Evolutionary conservation across 306 rosid species (phyloP), one percentile per base, ranked within the genome.

Genomic region (Inga laurina): DNA sequence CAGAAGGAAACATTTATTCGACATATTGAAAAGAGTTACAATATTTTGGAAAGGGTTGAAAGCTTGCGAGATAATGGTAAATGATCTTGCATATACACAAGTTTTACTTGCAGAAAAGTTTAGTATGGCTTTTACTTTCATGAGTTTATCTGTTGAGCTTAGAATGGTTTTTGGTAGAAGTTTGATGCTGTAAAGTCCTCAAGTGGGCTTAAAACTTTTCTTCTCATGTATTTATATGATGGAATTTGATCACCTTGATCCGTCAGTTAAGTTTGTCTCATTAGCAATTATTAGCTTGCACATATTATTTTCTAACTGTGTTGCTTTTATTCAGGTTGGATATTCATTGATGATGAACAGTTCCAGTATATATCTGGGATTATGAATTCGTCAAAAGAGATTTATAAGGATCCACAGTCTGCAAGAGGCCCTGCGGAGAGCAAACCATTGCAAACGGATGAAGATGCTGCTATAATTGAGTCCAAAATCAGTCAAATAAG

Each of bases 401-500:
- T 51, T 51, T 48, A 51, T 59, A 90, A 86, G 83, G 86, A 79
- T 67, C 84, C 86, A 65, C 49, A 67, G 64, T 83, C 81, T 74
- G 61, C 81, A 43, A 74, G 46, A 59, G 77, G 27, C 80, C 79
- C 89, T 32, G 66, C 61, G 62, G 72, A 84, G 4, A 86, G 82
- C 74, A 87, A 87, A 82, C 56, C 82, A 82, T 80, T 83, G 77
- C 89, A 84, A 76, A 81, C 74, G 71, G 95, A 90, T 82, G 99
- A 91, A 84, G 91, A 91, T 87, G 84, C 90, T 79, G 98, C 87
- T 4, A 89, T 97, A 69, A 44, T 86, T 64, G 97, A 94, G 84
- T 97, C 99, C 43, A 94, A 88, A 84, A 94, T 97, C 84, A 91
- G 97, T 90, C 99, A 97, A 87, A 91, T 97, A 76, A 92, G 89